Conservation (phyloP, 805 yeast genomes). For the Saturnispora zaruensis region DNA sequence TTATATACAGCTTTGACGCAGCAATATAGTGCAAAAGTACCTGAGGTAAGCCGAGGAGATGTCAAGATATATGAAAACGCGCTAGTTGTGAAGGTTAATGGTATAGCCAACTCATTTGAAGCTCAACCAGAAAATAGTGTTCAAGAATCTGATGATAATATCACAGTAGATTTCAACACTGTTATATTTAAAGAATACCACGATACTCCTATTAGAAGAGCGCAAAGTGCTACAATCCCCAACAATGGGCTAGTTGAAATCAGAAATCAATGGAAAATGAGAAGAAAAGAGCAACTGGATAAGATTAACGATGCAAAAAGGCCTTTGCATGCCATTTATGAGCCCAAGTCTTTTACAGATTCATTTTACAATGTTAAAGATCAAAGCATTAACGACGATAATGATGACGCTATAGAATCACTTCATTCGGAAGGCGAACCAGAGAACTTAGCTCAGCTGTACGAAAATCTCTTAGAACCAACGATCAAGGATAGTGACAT, state of each 20-base stretch:
- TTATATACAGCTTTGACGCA: background rate
- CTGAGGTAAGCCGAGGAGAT: background rate
- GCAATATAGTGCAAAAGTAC: background rate
- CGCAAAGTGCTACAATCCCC: constrained; percentile 3
- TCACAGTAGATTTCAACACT: background rate
- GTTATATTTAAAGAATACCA: background rate
- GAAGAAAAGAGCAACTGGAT: background rate
- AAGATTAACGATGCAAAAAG: background rate
- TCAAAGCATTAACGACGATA: background rate
- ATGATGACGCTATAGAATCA: constrained; percentile 7
- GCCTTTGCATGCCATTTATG: background rate
- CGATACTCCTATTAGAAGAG: background rate
- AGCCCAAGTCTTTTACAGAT: background rate
- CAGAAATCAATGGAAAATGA: constrained; percentile 6
- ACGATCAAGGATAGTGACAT: constrained; percentile 2
- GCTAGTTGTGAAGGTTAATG: background rate
- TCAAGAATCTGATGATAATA: background rate
- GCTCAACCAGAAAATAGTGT: no score
- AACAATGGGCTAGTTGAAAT: constrained; percentile 4
- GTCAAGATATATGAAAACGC: background rate
- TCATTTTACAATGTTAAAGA: background rate
- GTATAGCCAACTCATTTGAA: background rate
- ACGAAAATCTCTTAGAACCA: constrained; percentile 1
- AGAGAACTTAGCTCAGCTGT: background rate
- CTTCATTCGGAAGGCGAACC: background rate